Conservation (phyloP, 305 asterid species). For the Fraxinus platypoda region DNA sequence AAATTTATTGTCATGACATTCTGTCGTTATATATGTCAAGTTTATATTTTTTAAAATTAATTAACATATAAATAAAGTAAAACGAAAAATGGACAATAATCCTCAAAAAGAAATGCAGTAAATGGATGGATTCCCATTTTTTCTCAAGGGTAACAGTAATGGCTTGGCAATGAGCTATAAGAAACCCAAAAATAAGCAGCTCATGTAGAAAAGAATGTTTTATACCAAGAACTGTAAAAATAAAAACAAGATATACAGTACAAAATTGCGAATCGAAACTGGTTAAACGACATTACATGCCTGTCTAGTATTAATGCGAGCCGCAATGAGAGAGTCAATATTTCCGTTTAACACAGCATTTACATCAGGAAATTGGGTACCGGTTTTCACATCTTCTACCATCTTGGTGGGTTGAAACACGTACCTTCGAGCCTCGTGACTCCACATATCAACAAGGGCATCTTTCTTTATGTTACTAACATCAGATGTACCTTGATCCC, state of each 20-base stretch:
- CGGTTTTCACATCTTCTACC: conserved; percentile 63
- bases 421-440: conserved; percentile 52
- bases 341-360: conserved; percentile 58
- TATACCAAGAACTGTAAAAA: not conserved
- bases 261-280: not conserved
- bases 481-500: conserved; percentile 38
- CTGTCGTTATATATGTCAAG: not conserved
- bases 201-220: not conserved
- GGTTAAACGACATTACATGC: conserved; percentile 26
- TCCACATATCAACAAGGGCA: conserved; percentile 36
- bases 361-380: conserved; percentile 49
- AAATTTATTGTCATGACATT: not conserved
- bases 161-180: not conserved
- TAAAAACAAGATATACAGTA: not conserved
- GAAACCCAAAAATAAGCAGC: not conserved
- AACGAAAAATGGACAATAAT: not conserved
- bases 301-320: conserved; percentile 58
- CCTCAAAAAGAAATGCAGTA: not conserved
- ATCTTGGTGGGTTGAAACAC: conserved; percentile 44
- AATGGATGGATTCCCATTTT: not conserved
- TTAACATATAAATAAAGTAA: not conserved
- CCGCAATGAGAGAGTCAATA: conserved; percentile 64
- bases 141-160: not conserved
- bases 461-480: conserved; percentile 37
- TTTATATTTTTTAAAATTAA: not conserved